phyloP scores from a whole-genome alignment of 371 early-diverging fungal species.

The Dentiscutata heterogama region DNA sequence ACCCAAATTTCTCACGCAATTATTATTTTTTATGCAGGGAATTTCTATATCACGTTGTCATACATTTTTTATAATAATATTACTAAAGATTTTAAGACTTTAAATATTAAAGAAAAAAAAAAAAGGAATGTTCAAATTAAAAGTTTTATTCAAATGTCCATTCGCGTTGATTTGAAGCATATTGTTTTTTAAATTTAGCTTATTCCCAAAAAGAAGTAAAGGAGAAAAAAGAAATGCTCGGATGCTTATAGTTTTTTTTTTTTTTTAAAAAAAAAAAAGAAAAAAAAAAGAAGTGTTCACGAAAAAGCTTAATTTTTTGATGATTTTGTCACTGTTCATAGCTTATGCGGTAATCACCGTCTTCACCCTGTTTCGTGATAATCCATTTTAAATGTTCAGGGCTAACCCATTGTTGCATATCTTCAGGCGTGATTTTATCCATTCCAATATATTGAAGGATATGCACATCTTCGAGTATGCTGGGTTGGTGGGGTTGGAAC shows the following conservation, averaged over 20 bases:
- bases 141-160: slow-evolving; percentile 29
- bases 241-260: slow-evolving; percentile 12
- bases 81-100: not conserved
- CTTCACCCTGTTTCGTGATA: slow-evolving; percentile 24
- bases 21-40: not conserved
- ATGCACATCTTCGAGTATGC: slow-evolving; percentile 18
- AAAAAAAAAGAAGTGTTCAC: not conserved
- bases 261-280: not conserved
- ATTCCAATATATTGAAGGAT: slow-evolving; percentile 29
- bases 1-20: not conserved
- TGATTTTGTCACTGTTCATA: not conserved
- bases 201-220: slow-evolving; percentile 11
- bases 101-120: not conserved
- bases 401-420: slow-evolving; percentile 36
- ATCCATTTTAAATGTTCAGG: slow-evolving; percentile 35
- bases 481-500: slow-evolving; percentile 29
- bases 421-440: slow-evolving; percentile 32
- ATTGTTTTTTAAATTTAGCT: not conserved
- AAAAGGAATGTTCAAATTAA: not conserved
- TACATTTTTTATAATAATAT: no score
- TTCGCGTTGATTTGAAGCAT: not conserved
- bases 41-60: no score
- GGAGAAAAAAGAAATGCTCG: not conserved
- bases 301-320: slow-evolving; percentile 22
- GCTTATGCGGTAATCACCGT: slow-evolving; percentile 38